Evolutionary conservation across 2,329 filamentous ascomycete genomes (phyloP).

Genomic region (Dactylellina parvicollis): DNA sequence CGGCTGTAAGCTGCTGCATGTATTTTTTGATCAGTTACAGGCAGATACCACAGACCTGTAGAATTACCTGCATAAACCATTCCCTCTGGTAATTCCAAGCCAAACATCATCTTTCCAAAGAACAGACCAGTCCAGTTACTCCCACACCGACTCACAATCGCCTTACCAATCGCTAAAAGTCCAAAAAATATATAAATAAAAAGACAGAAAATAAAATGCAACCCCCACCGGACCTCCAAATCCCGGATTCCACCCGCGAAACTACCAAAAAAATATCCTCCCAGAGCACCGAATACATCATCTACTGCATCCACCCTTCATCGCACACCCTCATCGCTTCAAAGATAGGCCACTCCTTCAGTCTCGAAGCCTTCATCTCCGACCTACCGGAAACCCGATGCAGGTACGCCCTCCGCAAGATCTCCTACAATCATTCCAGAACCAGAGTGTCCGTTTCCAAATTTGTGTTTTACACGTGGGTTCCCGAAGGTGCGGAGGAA

Average conservation of each 20-base stretch:
- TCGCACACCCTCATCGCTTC: not conserved
- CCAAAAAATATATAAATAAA: not conserved
- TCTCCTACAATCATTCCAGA: not conserved
- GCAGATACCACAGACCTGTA: too few relatives aligned
- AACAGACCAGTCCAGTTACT: too few relatives aligned
- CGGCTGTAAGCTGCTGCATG: too few relatives aligned
- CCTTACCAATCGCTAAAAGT: too few relatives aligned
- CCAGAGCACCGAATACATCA: slow-evolving; percentile 1
- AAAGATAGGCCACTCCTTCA: slow-evolving; percentile 10
- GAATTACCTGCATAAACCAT: too few relatives aligned
- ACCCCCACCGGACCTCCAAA: not conserved
- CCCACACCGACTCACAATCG: too few relatives aligned
- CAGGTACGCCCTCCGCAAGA: slow-evolving; percentile 6
- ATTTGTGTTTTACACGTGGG: slow-evolving; percentile 1
- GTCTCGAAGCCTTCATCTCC: not conserved
- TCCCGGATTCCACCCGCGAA: not conserved
- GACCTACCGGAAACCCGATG: not conserved
- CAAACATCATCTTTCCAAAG: too few relatives aligned
- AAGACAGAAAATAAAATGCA: not conserved
- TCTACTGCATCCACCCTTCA: not conserved
- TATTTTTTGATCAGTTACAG: too few relatives aligned
- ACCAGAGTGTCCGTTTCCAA: not conserved
- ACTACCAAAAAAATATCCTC: not conserved
- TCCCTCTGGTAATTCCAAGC: too few relatives aligned
- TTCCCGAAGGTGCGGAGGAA: not conserved